Base-by-base conservation (phyloP, 2,329 filamentous ascomycete genomes). In the Alternaria hordeiaustralica region DNA sequence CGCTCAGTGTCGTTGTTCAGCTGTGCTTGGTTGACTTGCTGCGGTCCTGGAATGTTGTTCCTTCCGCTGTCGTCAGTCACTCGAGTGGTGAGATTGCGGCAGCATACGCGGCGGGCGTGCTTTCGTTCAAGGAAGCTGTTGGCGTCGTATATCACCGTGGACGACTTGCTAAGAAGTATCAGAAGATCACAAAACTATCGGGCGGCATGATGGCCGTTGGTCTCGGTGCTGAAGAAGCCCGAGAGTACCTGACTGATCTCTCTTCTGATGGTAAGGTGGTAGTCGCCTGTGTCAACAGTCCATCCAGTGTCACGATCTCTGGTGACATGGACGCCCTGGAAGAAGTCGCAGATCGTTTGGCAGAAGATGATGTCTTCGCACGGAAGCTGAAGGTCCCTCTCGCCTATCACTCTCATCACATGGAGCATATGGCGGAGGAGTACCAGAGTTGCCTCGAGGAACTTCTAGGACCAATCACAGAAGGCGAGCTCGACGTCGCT, bases 341-440 rank as follows among this genome's bases (percentile, higher is more conserved):
- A 0, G 71, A 78, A 55, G 57, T 64, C 21, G 44, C 77, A 9
- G 70, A 77, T 15, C 66, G 75, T 9, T 63, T 84, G 1, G 69
- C 80, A 10, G 73, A 76, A 3, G 69, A 79, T n/a, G 68, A 74
- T 10, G 78, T 77, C 10, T 84, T 84, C 62, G 75, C 71, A 4
- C 72, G 82, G 1, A 64, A 73, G 18, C 75, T 85, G 6, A 75
- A 79, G 60, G 56, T 56, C 10, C 80, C 82, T 3, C 78, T 82
- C 26, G 84, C 83, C 0, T 85, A 84, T 54, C 84, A 85, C 56
- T 83, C 64, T 58, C 43, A 58, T 36, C 55, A 64, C 23, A 62
- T 71, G 66, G 20, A 62, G 6, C 33, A 61, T 2, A 30, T 51
- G 21, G 58, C 71, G 5, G 33, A 25, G 10, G 20, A 55, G 20